These are phyloP conservation scores for Cryphonectria naterciae DNA, from an alignment of 2,329 filamentous ascomycete genomes.

Conservation along the genomic window DNA sequence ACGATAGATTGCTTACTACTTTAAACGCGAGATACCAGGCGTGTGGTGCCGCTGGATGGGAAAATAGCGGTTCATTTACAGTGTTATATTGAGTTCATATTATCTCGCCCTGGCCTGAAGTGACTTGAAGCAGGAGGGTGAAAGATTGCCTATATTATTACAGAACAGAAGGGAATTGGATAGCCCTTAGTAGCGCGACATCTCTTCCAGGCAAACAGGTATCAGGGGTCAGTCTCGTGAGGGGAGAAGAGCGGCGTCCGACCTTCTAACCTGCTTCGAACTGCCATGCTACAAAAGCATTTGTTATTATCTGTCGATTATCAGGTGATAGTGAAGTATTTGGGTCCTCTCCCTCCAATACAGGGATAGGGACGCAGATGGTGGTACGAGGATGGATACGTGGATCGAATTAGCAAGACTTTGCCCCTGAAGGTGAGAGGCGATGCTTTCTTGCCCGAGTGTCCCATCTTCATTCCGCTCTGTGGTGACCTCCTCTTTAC, in stretches of 20 bases:
- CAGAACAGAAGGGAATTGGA: too few relatives aligned
- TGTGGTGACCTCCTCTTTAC: too few relatives aligned
- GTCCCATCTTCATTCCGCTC: too few relatives aligned
- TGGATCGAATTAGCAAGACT: neutral
- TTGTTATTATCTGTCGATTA: too few relatives aligned
- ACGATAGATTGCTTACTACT: neutral
- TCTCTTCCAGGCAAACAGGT: neutral
- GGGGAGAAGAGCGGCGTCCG: neutral
- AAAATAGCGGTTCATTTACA: neutral
- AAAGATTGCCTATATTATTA: too few relatives aligned
- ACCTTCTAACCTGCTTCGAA: neutral
- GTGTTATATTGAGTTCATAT: neutral
- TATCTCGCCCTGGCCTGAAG: neutral
- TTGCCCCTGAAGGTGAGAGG: too few relatives aligned
- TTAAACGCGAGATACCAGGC: conserved; percentile 4
- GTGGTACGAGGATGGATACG: neutral
- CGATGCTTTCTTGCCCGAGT: too few relatives aligned
- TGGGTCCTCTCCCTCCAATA: neutral
- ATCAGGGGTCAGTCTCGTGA: neutral
- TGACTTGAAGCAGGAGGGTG: neutral
- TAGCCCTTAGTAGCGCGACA: neutral
- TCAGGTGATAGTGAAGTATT: neutral
- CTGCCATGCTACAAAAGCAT: neutral
- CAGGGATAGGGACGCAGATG: too few relatives aligned
- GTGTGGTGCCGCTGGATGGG: neutral